phyloP scores from a whole-genome alignment of 192 early-diverging fungal genomes.

The Glomus cerebriforme region DNA sequence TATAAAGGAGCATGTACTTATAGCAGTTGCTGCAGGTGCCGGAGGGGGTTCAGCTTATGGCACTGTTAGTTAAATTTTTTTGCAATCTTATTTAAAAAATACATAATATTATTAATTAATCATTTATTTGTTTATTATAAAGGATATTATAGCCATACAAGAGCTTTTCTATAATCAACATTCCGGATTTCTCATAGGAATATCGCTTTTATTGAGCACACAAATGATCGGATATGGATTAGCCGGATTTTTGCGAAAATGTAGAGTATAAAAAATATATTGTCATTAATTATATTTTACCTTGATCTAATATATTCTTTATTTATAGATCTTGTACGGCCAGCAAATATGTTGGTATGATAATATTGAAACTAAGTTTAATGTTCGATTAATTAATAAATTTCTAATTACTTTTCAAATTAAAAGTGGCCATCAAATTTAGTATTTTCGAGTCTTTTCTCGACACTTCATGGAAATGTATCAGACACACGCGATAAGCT shows the following conservation, averaged over 20 bases:
- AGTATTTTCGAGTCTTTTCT: conserved; percentile 55
- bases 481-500: background rate
- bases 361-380: background rate
- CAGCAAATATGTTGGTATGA: conserved; percentile 27
- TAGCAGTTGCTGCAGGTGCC: conserved; percentile 57
- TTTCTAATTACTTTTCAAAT: conserved; percentile 76
- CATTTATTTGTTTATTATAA: background rate
- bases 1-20: conserved; percentile 70
- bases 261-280: background rate
- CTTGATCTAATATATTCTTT: background rate
- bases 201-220: conserved; percentile 65
- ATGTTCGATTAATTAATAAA: conserved; percentile 55
- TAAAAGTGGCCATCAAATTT: conserved; percentile 83
- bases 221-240: conserved; percentile 59
- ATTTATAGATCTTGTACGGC: conserved; percentile 24
- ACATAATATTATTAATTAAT: background rate
- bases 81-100: background rate
- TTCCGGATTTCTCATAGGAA: conserved; percentile 54
- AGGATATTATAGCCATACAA: conserved; percentile 45
- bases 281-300: background rate
- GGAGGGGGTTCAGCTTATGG: conserved; percentile 54
- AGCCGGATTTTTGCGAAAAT: conserved; percentile 73
- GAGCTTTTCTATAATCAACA: conserved; percentile 58
- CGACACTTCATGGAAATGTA: conserved; percentile 43
- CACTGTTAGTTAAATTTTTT: background rate